Evolutionary conservation across 306 rosid species (phyloP), one percentile per base, ranked within the genome.

Genomic region (Spatholobus suberectus): DNA sequence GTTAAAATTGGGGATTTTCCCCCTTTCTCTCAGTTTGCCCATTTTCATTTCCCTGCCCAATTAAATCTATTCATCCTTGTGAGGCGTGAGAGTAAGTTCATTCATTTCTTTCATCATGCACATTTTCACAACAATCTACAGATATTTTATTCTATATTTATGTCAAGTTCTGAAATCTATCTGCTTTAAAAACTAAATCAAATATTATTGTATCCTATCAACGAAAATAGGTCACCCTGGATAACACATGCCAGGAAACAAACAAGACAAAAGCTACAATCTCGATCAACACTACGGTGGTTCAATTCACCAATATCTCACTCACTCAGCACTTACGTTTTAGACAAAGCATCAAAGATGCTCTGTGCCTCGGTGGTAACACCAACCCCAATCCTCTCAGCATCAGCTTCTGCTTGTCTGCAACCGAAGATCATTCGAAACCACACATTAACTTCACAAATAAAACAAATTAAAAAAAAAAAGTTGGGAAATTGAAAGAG

Each of bases 301-400:
- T 72, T 72, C 23, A 68, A 59, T 14, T 77, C 46, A 75, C 46
- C 11, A 75, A 21, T 0, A 40, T 17, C 14, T 20, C 6, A 85
- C 4, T 61, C n/a, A 68, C n/a, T 15, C 24, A 21, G 49, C 72
- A 81, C 98, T 84, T 89, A 94, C 99, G 99, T 96, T 82, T 96
- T 96, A 61, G 94, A 94, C 72, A 96, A 87, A 54, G 99, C 97
- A 73, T 96, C 93, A 73, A 96, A 96, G 76, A 96, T 92, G 87
- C 84, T 87, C 88, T 96, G 99, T 2, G 98, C 99, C 82, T 96
- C 94, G 46, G 69, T 75, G 73, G 97, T 91, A 67, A 96, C 99
- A 79, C 98, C 98, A 12, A 96, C 97, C 6, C 99, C 99, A 20
- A 94, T 91, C 88, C 98, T 91, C 90, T 96, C 99, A 54, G 89